Conservation (phyloP, 371 early-diverging fungal species). For the Rhizopus delemar region DNA sequence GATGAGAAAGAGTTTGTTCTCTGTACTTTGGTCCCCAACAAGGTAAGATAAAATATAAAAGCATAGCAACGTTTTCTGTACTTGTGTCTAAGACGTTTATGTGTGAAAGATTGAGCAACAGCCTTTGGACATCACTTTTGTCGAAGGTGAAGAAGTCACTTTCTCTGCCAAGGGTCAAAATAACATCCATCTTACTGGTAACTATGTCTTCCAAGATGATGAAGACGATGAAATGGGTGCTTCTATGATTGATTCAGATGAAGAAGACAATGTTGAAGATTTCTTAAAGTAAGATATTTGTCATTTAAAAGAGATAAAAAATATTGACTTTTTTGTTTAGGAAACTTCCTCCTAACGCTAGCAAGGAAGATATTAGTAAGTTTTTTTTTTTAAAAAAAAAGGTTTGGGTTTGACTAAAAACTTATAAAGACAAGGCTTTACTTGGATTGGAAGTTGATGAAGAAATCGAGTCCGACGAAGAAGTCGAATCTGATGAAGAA, state of each 20-base stretch:
- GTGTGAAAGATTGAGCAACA: constrained; percentile 60
- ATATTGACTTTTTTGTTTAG: constrained; percentile 8
- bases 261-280: constrained; percentile 35
- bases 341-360: constrained; percentile 14
- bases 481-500: constrained; percentile 36
- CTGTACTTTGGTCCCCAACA: constrained; percentile 77
- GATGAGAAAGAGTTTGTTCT: constrained; percentile 74
- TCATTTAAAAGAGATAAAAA: neutral
- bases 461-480: constrained; percentile 53
- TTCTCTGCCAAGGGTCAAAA: constrained; percentile 64
- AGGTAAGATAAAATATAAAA: constrained; percentile 39
- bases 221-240: constrained; percentile 36
- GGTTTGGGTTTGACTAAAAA: neutral
- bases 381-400: neutral
- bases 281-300: constrained; percentile 3
- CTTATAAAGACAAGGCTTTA: constrained; percentile 12
- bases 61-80: neutral
- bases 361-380: constrained; percentile 4
- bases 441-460: constrained; percentile 20
- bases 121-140: constrained; percentile 68
- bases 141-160: constrained; percentile 80
- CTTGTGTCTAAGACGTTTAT: too few relatives aligned
- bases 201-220: constrained; percentile 58
- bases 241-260: constrained; percentile 44
- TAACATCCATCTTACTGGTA: constrained; percentile 73